Base-by-base conservation (phyloP, 2,329 filamentous ascomycete genomes). In the Fusarium compactum region DNA sequence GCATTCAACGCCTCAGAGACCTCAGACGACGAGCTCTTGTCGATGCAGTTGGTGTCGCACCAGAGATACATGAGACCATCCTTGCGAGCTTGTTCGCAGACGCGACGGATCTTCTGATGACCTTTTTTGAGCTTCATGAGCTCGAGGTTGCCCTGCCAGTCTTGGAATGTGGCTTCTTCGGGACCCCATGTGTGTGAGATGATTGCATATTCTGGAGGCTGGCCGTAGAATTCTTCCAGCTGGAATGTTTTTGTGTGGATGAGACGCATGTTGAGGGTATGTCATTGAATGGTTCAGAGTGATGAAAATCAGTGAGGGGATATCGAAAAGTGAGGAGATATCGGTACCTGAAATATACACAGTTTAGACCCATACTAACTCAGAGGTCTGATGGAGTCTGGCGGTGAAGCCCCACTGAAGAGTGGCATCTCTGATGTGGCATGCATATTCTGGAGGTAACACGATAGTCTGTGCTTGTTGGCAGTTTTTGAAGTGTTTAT, bases 161-260 rank as follows among this genome's bases (percentile, higher is more conserved):
- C 66, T 24, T 72, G 70, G 44, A 71, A 69, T 7, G 67, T 72
- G 32, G 77, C 73, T 50, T 79, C 77, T 6, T 77, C 76, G 4
- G 66, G 40, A 12, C 65, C 72, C 72, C 76, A 78, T n/a, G 76
- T 77, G 63, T 79, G 78, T 16, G 78, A 79, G 12, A 79, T 61
- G 44, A 79, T 77, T 47, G 75, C 77, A 57, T 79, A 79, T 46
- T 65, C 58, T 6, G 77, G 77, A 11, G 68, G 67, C 32, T 77
- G 74, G 41, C 57, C 62, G 51, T 69, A 73, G 67, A 71, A 73
- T 43, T 73, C 68, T 47, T 73, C 67, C 3, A 73, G 52, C 25
- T 63, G 24, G 16, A 73, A 70, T 22, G 70, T 73, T 47, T 62
- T 44, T 16, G 64, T 69, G 41, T 73, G 65, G 29, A 73, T 48